Evolutionary conservation across 192 early-diverging fungal species (phyloP), one percentile per base, ranked within the genome.

Genomic region (Coemansia sp.): DNA sequence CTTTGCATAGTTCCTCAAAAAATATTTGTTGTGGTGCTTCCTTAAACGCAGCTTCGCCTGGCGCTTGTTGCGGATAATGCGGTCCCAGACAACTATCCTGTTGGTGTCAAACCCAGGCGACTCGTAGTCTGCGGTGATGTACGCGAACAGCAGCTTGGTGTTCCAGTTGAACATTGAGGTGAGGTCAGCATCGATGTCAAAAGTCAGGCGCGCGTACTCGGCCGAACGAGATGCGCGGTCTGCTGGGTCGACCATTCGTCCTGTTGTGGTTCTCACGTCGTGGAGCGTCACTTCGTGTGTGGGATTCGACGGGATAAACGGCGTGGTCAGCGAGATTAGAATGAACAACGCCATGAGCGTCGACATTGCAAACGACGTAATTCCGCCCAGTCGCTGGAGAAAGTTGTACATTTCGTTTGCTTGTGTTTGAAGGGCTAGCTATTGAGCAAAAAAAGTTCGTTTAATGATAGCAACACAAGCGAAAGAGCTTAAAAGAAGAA

Each of bases 131-230:
- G 66, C 79, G 3, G 79, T 77, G 30, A 82, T 73, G 33, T 70
- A 82, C 2, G 74, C 67, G 31, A 77, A 82, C 61, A 82, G 49
- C 0, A 77, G 70, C 65, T 82, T 82, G 12, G 79, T 82, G 68
- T 82, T 82, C 79, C 79, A 82, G 75, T 82, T 82, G 23, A 82
- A 77, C 75, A 82, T 67, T 9, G 70, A 66, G 9, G 79, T 48
- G 9, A 82, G 60, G 74, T 82, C 79, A 1, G 79, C 79, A 37
- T 82, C 75, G 7, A 82, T 25, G 49, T 82, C 79, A 65, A 82
- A 82, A 1, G 79, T 82, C 34, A 82, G 59, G 5, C 71, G 70
- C 10, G 79, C 75, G 48, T 74, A 76, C 55, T 82, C 79, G 13
- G 79, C 64, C 5, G 66, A 59, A 8, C 68, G 67, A 16, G 79